Conservation (phyloP, 495 filamentous ascomycete genomes). For the Wilcoxina mikolae region DNA sequence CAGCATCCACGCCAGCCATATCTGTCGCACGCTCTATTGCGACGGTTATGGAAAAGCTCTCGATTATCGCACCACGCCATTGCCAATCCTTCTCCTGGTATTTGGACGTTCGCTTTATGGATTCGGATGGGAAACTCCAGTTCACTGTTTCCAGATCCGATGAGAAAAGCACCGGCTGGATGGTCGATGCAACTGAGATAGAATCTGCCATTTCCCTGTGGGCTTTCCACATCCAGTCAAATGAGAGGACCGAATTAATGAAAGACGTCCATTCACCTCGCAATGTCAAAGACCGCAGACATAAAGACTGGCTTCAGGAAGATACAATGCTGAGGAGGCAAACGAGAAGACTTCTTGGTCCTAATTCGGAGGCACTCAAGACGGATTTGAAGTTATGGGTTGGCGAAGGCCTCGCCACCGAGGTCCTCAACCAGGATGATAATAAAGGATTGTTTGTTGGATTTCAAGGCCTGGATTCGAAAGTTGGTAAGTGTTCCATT, state of each 20-base stretch:
- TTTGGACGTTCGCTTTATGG: not conserved
- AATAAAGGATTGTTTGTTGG: not conserved
- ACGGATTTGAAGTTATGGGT: not conserved
- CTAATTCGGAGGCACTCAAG: not conserved
- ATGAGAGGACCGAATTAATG: not conserved
- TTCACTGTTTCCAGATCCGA: not conserved
- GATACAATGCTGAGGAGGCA: not conserved
- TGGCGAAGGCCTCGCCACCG: not conserved
- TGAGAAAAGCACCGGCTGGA: constrained; percentile 2
- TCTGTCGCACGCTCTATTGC: constrained; percentile 5
- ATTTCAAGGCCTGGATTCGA: not conserved
- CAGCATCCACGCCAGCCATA: not conserved
- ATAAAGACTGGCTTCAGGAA: constrained; percentile 3
- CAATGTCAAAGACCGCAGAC: not conserved
- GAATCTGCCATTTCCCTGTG: constrained; percentile 15
- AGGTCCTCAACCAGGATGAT: not conserved
- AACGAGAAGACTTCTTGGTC: not conserved
- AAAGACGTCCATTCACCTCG: not conserved
- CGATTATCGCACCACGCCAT: not conserved
- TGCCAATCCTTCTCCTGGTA: not conserved
- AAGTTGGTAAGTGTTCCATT: not conserved
- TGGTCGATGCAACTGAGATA: constrained; percentile 4
- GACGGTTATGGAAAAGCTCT: constrained; percentile 2
- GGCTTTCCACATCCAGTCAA: constrained; percentile 4
- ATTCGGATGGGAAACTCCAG: not conserved